Base-by-base conservation (phyloP, 495 filamentous ascomycete genomes). In the Cairneyella variabilis region DNA sequence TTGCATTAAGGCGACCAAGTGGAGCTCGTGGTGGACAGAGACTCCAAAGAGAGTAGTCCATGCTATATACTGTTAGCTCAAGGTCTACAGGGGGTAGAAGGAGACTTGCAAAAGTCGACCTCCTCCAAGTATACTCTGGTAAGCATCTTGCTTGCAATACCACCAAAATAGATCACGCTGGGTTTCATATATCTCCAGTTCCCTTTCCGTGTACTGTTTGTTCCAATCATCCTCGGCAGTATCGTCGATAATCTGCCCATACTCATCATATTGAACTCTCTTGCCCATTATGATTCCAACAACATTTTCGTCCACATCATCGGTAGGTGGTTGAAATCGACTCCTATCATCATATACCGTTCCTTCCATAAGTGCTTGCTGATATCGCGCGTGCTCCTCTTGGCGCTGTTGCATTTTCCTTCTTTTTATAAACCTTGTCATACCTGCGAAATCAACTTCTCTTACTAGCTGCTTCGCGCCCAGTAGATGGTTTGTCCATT, bases 131-230 rank as follows among this genome's bases (percentile, higher is more conserved):
- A 97, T 77, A 63, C 90, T 91, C 66, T 97, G 92, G 60, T 91
- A 89, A 5, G 85, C 80, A 69, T 98, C 93, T 69, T 96, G 91
- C 69, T 96, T 95, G 49, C 77, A 83, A 68, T 86, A 98, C 90
- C 90, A 97, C 93, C 93, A 98, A 70, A 87, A 95, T 25, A 98
- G 73, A 69, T 98, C 93, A 49, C 85, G 81, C 48, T 95, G 79
- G 32, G 88, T 80, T 64, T 90, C 83, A 61, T 88, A 95, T 21
- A 71, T 79, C 54, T 91, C 88, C 44, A 91, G 76, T 43, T 93
- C 89, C 51, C 83, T 85, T 17, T 80, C 75, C 3, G 82, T 81
- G 37, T 85, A 82, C n/a, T 45, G 32, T 25, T 37, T 54, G 26
- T 56, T 26, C 18, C 25, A 12, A 21, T 44, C 25, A 22, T 22